Base-by-base conservation (phyloP, 768 basidiomycete species). In the Sarcodon sp. region DNA sequence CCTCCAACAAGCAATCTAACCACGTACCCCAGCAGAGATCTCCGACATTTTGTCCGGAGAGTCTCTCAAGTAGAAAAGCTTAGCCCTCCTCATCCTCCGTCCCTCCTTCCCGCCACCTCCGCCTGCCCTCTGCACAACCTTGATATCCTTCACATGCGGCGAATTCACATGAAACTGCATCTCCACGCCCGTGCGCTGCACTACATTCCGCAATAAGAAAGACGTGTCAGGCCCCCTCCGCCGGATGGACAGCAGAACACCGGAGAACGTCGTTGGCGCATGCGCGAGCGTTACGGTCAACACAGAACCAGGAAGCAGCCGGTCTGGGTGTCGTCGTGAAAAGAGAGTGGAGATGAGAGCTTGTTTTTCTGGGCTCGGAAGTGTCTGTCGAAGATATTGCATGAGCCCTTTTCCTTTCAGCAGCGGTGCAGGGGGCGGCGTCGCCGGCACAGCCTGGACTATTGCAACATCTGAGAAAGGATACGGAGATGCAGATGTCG, bases 131-230 rank as follows among this genome's bases (percentile, higher is more conserved):
- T 77, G 75, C 50, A 92, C 67, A 51, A 97, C 68, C 65, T 81
- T 80, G 65, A 98, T 84, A 48, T 85, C 80, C 71, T 87, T 89
- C 64, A 98, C 58, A 59, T 88, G 77, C 31, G 94, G 93, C 46
- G 85, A 87, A 58, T 77, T 80, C 53, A 82, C 79, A 62, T 83
- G 91, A 67, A 89, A 87, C 59, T 83, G 84, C 83, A 89, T 83
- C 71, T 97, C 94, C 35, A 96, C 84, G 10, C 92, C 93, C 10
- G 85, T 89, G 53, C 90, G 75, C 57, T 89, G 85, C 46, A 98
- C 75, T 54, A 96, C 77, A 65, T 97, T 97, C 53, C 94, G 77
- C 46, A 98, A 66, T 47, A 81, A 71, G 59, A 98, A 87, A n/a
- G 81, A 84, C 27, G 89, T 91, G 66, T 90, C 88, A 31, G 79